phyloP scores from a whole-genome alignment of 2,329 filamentous ascomycete species.

The Fusarium anthophilum region DNA sequence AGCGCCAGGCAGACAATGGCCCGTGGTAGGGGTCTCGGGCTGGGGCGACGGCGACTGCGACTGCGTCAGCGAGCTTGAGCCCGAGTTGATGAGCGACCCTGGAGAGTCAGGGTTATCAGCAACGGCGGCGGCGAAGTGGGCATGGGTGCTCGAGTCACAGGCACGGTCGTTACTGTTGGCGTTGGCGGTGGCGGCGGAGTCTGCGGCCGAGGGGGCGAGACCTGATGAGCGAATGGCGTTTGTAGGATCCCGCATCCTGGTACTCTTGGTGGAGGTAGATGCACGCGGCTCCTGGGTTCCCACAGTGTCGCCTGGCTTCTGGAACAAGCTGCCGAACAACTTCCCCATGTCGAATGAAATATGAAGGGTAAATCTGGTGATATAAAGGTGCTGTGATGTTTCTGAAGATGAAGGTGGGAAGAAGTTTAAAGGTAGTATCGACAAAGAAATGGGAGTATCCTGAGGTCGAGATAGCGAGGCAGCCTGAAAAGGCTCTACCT shows the following conservation, averaged over 20 bases:
- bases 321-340: constrained; percentile 22
- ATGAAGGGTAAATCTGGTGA: not conserved
- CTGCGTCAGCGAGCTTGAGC: constrained; percentile 48
- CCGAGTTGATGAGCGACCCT: constrained; percentile 47
- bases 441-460: not conserved
- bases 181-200: constrained; percentile 40
- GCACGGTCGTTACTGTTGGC: constrained; percentile 29
- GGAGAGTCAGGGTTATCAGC: constrained; percentile 47
- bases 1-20: constrained; percentile 41
- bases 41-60: constrained; percentile 51
- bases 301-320: constrained; percentile 39
- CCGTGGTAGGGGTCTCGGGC: constrained; percentile 46
- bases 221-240: constrained; percentile 30
- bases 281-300: constrained; percentile 37
- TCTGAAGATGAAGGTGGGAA: not conserved
- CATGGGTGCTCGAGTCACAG: constrained; percentile 40
- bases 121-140: constrained; percentile 40
- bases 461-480: not conserved
- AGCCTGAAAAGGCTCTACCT: not conserved
- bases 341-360: constrained; percentile 4
- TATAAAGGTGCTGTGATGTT: not conserved
- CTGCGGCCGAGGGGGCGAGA: constrained; percentile 36
- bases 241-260: constrained; percentile 28
- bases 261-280: constrained; percentile 30
- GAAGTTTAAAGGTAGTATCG: not conserved